These are phyloP conservation scores for Venturia oleaginea DNA, from an alignment of 2,329 filamentous ascomycete genomes.

Conservation along the genomic window DNA sequence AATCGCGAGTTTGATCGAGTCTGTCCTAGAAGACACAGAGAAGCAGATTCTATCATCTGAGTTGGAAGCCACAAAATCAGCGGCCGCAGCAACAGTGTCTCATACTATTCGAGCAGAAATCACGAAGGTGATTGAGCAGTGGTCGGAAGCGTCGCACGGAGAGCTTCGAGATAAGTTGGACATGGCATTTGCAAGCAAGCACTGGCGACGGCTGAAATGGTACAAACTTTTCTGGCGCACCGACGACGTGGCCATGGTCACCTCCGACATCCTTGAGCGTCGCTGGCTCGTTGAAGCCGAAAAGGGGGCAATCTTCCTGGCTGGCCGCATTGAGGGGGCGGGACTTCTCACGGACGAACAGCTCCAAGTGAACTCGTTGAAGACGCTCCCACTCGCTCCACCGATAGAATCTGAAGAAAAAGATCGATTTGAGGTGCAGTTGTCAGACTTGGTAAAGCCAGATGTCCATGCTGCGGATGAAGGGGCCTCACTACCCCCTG, in stretches of 20 bases:
- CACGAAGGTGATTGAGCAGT: constrained; percentile 52
- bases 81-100: constrained; percentile 30
- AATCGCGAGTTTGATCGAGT: constrained; percentile 56
- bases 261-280: constrained; percentile 66
- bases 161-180: constrained; percentile 77
- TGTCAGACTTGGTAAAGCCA: neutral
- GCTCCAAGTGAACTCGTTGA: constrained; percentile 2
- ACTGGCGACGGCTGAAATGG: constrained; percentile 78
- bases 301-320: constrained; percentile 70
- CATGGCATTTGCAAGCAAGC: constrained; percentile 61
- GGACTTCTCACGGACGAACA: constrained; percentile 33
- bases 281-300: constrained; percentile 73
- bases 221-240: constrained; percentile 95
- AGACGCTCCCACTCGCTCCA: neutral
- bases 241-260: constrained; percentile 80
- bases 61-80: constrained; percentile 23
- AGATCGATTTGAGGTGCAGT: neutral
- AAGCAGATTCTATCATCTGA: constrained; percentile 45
- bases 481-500: neutral
- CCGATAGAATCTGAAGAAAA: neutral
- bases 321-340: constrained; percentile 63
- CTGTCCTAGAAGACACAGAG: constrained; percentile 50
- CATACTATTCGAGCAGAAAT: constrained; percentile 41
- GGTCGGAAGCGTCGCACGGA: constrained; percentile 72
- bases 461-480: constrained; percentile 3